Evolutionary conservation across 768 basidiomycete species (phyloP), one percentile per base, ranked within the genome.

Genomic region (Chalciporus sphaerocephalus): DNA sequence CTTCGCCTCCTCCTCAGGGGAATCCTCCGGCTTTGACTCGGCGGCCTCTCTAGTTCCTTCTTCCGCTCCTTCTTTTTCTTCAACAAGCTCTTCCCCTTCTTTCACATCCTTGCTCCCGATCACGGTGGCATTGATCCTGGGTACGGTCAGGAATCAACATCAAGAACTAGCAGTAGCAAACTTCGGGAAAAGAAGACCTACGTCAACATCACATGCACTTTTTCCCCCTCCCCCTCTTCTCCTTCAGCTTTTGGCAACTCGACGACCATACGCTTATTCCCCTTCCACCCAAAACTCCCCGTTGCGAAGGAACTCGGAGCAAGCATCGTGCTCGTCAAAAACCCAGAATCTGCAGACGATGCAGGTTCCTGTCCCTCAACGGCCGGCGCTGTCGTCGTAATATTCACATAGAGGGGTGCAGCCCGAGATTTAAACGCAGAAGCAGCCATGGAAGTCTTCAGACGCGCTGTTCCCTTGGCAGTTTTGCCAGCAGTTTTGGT

Each of bases 201-300:
- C 84, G 78, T 80, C 47, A 92, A 62, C 74, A 77, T 80, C 10
- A 91, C 84, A 55, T 85, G 77, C 2, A 91, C 83, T 50, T 77
- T 82, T 64, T 80, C 80, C 61, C 75, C 80, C 42, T 74, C 69
- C 5, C 67, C 74, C 33, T 69, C 78, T 12, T 64, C 72, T 13
- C 64, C 68, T 13, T 78, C 75, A 0, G 68, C 58, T 44, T 73
- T 71, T 44, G 77, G 70, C 13, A 91, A 60, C 56, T 88, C 84
- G 40, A 92, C 72, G 1, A 71, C 73, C 48, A 90, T 64, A 20
- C 81, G 75, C 61, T 82, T 85, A 61, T 65, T 77, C 2, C 83
- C 88, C 61, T 89, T 91, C 89, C 89, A 92, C 15, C 90, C 89
- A 60, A 85, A 88, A 58, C 85, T 87, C 10, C 88, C 87, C 0